phyloP scores from a whole-genome alignment of 352 stramenopile species.

The Peronospora belbahrii region DNA sequence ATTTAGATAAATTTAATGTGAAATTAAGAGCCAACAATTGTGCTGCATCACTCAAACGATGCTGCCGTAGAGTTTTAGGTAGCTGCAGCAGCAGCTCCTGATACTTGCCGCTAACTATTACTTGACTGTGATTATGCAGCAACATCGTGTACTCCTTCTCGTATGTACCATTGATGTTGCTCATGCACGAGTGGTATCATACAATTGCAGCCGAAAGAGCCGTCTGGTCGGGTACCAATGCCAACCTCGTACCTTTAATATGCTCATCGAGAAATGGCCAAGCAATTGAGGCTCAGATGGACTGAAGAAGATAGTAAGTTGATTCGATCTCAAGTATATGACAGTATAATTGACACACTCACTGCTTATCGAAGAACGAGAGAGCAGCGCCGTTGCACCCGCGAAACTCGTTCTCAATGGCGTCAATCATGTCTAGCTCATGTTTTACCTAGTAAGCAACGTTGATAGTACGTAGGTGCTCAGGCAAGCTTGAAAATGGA shows the following conservation, averaged over 20 bases:
- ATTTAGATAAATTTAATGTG: slow-evolving; percentile 6
- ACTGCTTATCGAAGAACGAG: slow-evolving; percentile 40
- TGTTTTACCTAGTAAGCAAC: slow-evolving; percentile 54
- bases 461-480: slow-evolving; percentile 55
- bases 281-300: slow-evolving; percentile 45
- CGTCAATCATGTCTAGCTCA: slow-evolving; percentile 40
- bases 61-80: slow-evolving; percentile 34
- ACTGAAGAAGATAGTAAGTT: slow-evolving; percentile 19
- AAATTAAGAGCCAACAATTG: background rate
- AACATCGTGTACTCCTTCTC: slow-evolving; percentile 53
- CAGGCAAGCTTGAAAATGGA: slow-evolving; percentile 49
- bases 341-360: background rate
- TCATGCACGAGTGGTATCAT: slow-evolving; percentile 59
- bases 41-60: slow-evolving; percentile 16
- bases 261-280: slow-evolving; percentile 54
- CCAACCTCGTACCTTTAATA: slow-evolving; percentile 54
- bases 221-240: slow-evolving; percentile 59
- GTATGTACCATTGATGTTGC: slow-evolving; percentile 42
- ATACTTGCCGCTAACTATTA: slow-evolving; percentile 51
- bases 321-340: background rate
- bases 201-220: slow-evolving; percentile 55
- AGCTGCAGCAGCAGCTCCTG: slow-evolving; percentile 53
- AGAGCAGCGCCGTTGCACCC: slow-evolving; percentile 41
- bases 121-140: slow-evolving; percentile 49
- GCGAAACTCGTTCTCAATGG: slow-evolving; percentile 66